These are phyloP conservation scores for Xylaria longipes DNA, from an alignment of 495 filamentous ascomycete genomes.

Conservation along the genomic window DNA sequence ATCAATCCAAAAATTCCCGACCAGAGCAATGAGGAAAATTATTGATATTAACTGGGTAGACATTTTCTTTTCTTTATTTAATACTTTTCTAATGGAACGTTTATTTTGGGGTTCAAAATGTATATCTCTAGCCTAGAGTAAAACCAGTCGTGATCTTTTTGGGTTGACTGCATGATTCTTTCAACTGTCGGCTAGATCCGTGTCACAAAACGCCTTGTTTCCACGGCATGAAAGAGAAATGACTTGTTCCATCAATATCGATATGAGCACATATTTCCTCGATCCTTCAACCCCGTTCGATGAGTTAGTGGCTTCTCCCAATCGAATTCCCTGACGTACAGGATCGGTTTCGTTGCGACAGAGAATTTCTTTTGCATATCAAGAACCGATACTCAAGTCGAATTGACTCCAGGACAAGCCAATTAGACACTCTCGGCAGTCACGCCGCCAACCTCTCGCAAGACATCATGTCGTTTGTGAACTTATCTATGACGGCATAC, in stretches of 20 bases:
- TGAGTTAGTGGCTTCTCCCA: neutral
- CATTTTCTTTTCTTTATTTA: too few relatives aligned
- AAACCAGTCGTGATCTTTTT: too few relatives aligned
- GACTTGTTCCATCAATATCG: neutral
- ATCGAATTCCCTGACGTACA: neutral
- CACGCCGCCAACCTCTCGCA: neutral
- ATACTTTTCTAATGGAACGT: too few relatives aligned
- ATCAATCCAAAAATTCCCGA: too few relatives aligned
- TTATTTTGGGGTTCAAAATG: too few relatives aligned
- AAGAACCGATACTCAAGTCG: too few relatives aligned
- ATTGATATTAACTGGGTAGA: too few relatives aligned
- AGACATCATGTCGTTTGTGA: slow-evolving; percentile 2
- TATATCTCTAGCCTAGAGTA: too few relatives aligned
- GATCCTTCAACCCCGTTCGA: neutral
- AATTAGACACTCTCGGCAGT: neutral
- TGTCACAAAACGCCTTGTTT: neutral
- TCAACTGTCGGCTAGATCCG: slow-evolving; percentile 14
- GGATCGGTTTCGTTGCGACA: neutral
- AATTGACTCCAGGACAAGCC: neutral
- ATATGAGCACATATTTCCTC: neutral
- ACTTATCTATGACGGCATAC: slow-evolving; percentile 20
- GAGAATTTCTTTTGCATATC: neutral
- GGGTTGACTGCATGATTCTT: too few relatives aligned
- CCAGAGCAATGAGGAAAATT: too few relatives aligned
- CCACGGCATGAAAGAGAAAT: neutral